phyloP scores from a whole-genome alignment of 2,329 filamentous ascomycete genomes.

The Xylogone sp. region DNA sequence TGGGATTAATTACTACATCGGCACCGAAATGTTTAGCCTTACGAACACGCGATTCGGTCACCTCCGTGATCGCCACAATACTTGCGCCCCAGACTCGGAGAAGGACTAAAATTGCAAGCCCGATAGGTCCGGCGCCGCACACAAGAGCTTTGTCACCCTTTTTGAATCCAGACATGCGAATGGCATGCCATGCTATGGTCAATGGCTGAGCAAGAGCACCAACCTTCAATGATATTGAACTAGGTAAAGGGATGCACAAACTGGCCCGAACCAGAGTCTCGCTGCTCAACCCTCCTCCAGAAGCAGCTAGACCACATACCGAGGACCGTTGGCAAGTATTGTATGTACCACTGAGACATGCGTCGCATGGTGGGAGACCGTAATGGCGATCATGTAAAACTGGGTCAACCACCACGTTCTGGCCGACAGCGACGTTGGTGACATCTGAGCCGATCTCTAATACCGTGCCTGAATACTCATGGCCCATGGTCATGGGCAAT shows the following conservation, averaged over 20 bases:
- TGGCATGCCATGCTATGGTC: slow-evolving; percentile 56
- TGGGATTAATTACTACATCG: slow-evolving; percentile 48
- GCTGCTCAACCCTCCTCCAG: slow-evolving; percentile 53
- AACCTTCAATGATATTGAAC: slow-evolving; percentile 47
- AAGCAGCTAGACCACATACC: slow-evolving; percentile 42
- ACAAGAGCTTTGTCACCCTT: slow-evolving; percentile 41
- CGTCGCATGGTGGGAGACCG: slow-evolving; percentile 37
- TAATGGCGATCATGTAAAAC: slow-evolving; percentile 48
- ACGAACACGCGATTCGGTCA: slow-evolving; percentile 44
- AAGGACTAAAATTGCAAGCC: slow-evolving; percentile 55
- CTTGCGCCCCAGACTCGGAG: slow-evolving; percentile 48
- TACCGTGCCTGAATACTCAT: slow-evolving; percentile 61
- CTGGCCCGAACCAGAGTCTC: slow-evolving; percentile 47
- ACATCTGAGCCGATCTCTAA: slow-evolving; percentile 53
- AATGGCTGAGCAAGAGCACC: slow-evolving; percentile 60
- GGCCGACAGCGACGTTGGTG: slow-evolving; percentile 43
- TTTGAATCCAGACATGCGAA: not conserved
- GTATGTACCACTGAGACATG: slow-evolving; percentile 47
- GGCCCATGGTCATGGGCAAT: slow-evolving; percentile 57
- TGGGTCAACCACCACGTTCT: slow-evolving; percentile 57
- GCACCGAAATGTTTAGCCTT: slow-evolving; percentile 53
- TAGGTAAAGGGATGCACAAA: slow-evolving; percentile 46
- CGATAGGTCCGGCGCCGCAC: slow-evolving; percentile 60
- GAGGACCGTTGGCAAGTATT: slow-evolving; percentile 56
- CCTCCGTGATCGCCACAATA: slow-evolving; percentile 55